These are phyloP conservation scores for Cylindrotheca closterium DNA, from an alignment of 108 stramenopile species.

Conservation along the genomic window DNA sequence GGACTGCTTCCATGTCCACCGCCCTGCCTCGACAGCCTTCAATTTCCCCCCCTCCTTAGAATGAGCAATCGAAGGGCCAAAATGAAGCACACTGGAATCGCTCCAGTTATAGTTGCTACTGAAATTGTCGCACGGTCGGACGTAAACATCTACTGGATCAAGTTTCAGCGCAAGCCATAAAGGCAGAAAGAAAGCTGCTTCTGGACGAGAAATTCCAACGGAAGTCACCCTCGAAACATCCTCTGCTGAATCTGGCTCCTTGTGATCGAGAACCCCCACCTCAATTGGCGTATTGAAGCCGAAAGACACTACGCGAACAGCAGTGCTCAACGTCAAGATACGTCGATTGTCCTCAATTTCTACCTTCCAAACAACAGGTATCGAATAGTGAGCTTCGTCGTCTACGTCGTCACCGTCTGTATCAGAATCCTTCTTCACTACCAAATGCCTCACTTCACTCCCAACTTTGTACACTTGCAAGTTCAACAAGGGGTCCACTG, in stretches of 20 bases:
- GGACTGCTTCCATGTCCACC: slow-evolving; percentile 36
- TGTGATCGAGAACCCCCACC: slow-evolving; percentile 36
- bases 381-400: slow-evolving; percentile 11
- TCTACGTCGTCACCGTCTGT: background rate
- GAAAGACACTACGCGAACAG: slow-evolving; percentile 41
- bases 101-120: slow-evolving; percentile 28
- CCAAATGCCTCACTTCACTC: slow-evolving; percentile 32
- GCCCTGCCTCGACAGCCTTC: background rate
- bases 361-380: slow-evolving; percentile 60
- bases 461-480: slow-evolving; percentile 59
- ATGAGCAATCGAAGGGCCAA: slow-evolving; percentile 5
- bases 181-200: slow-evolving; percentile 44
- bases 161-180: slow-evolving; percentile 52
- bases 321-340: slow-evolving; percentile 62
- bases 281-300: slow-evolving; percentile 44
- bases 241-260: background rate
- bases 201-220: slow-evolving; percentile 35
- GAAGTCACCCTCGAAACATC: slow-evolving; percentile 1
- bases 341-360: slow-evolving; percentile 62
- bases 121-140: slow-evolving; percentile 22
- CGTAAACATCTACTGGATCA: slow-evolving; percentile 28
- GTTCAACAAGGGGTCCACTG: slow-evolving; percentile 38
- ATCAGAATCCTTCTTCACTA: slow-evolving; percentile 22
- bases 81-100: slow-evolving; percentile 31
- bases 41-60: background rate